These are phyloP conservation scores for Cyanodermella asteris DNA, from an alignment of 2,329 filamentous ascomycete species.

Conservation along the genomic window DNA sequence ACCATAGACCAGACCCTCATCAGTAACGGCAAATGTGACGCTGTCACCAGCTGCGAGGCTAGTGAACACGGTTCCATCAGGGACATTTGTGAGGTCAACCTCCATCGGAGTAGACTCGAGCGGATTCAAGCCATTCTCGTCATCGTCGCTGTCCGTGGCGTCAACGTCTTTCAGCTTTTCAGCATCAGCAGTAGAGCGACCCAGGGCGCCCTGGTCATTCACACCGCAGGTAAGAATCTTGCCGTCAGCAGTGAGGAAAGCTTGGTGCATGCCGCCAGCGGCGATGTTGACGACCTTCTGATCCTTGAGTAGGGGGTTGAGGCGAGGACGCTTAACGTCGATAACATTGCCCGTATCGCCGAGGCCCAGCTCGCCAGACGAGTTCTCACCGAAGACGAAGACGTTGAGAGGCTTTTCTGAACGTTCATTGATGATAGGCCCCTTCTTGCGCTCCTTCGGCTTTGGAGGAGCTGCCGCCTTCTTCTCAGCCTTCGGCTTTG, in stretches of 20 bases:
- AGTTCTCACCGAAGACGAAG: conserved; percentile 58
- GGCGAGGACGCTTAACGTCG: conserved; percentile 48
- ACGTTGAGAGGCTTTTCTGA: conserved; percentile 39
- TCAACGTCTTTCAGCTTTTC: conserved; percentile 47
- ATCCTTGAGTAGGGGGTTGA: conserved; percentile 36
- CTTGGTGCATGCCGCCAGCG: conserved; percentile 51
- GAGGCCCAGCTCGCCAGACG: conserved; percentile 57
- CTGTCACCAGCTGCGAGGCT: conserved; percentile 37
- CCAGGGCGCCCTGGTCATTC: conserved; percentile 59
- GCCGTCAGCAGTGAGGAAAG: conserved; percentile 55
- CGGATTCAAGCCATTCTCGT: conserved; percentile 33
- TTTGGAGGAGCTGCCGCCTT: too few relatives aligned
- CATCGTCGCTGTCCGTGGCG: conserved; percentile 34
- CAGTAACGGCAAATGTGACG: conserved; percentile 35
- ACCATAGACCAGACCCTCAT: conserved; percentile 37
- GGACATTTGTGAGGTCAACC: conserved; percentile 26
- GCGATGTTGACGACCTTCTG: conserved; percentile 31
- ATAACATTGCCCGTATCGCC: conserved; percentile 25
- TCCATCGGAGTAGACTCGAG: conserved; percentile 31
- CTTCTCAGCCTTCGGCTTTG: too few relatives aligned
- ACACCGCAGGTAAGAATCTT: conserved; percentile 72
- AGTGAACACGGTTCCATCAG: conserved; percentile 33
- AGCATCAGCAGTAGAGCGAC: conserved; percentile 42
- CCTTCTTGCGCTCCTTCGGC: too few relatives aligned
- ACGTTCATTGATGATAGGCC: not conserved